phyloP scores from a whole-genome alignment of 1,284 basidiomycete genomes.

The Irpex sp. region DNA sequence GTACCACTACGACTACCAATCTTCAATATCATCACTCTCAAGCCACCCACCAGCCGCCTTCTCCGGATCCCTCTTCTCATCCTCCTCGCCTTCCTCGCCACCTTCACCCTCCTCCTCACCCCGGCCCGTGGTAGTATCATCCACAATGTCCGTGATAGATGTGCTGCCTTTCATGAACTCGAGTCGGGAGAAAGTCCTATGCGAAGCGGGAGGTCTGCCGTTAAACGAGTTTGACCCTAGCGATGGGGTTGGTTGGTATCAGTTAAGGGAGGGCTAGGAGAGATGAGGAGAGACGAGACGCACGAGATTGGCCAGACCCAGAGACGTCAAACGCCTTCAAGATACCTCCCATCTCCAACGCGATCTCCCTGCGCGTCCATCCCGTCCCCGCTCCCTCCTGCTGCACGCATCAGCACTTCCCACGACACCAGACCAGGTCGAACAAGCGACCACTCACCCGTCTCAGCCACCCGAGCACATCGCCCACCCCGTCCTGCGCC shows the following conservation, averaged over 20 bases:
- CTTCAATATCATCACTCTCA: slow-evolving; percentile 69
- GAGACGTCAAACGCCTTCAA: slow-evolving; percentile 41
- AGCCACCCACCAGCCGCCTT: slow-evolving; percentile 49
- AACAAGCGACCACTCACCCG: slow-evolving; percentile 17
- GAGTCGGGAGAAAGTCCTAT: slow-evolving; percentile 54
- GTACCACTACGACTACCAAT: slow-evolving; percentile 21
- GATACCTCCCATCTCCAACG: slow-evolving; percentile 58
- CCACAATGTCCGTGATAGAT: slow-evolving; percentile 33
- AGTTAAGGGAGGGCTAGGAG: not conserved
- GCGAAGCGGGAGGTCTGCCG: slow-evolving; percentile 36
- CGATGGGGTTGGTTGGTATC: not conserved
- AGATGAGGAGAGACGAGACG: not conserved
- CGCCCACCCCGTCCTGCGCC: slow-evolving; percentile 53
- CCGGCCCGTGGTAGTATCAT: slow-evolving; percentile 23
- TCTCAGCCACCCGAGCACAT: slow-evolving; percentile 56
- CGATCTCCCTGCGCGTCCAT: slow-evolving; percentile 53
- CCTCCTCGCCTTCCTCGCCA: slow-evolving; percentile 19
- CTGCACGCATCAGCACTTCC: slow-evolving; percentile 15
- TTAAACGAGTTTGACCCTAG: not conserved
- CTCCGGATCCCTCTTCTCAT: slow-evolving; percentile 8
- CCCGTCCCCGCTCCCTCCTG: slow-evolving; percentile 25
- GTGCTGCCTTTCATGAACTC: slow-evolving; percentile 34
- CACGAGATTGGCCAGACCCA: slow-evolving; percentile 5
- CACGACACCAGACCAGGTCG: not conserved
- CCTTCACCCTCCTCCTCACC: slow-evolving; percentile 20